A percentile compares a stretch with the other conserved stretches of the same genome.
These are phyloP conservation scores for Gossypium rotundifolium DNA, from an alignment of 345 rosid species.

Conservation along the genomic window DNA sequence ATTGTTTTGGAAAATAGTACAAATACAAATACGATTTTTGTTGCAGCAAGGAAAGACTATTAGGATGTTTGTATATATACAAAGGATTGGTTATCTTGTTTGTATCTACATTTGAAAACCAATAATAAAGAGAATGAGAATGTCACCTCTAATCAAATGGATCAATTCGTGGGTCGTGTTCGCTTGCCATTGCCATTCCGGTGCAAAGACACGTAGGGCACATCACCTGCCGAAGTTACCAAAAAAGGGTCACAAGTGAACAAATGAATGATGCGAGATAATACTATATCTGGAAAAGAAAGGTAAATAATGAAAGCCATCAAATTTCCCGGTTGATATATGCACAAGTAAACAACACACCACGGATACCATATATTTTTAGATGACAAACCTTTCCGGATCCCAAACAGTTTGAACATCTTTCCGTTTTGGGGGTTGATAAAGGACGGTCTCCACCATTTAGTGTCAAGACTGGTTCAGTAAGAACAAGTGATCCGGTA, in stretches of 20 bases:
- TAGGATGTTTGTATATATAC: constrained; percentile 5
- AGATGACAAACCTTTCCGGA: constrained; percentile 69
- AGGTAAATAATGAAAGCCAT: not conserved
- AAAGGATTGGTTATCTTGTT: not conserved
- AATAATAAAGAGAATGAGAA: not conserved
- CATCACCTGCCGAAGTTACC: constrained; percentile 59
- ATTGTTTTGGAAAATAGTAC: not conserved
- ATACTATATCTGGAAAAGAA: not conserved
- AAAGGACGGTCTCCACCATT: constrained; percentile 43
- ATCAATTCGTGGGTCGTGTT: constrained; percentile 88
- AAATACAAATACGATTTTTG: not conserved
- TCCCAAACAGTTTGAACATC: constrained; percentile 95
- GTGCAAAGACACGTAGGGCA: constrained; percentile 98
- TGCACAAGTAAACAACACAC: not conserved
- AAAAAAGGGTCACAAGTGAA: not conserved
- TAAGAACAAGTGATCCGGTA: constrained; percentile 66
- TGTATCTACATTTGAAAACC: not conserved
- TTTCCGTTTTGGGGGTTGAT: constrained; percentile 60
- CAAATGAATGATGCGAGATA: not conserved
- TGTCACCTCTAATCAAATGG: constrained; percentile 63
- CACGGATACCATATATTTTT: not conserved
- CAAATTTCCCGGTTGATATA: not conserved
- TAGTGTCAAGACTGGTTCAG: constrained; percentile 60
- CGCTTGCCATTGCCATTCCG: constrained; percentile 99
- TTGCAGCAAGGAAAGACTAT: not conserved